Base-by-base conservation (phyloP, 2,329 filamentous ascomycete species). In the Lecanoromycetidae sp. region DNA sequence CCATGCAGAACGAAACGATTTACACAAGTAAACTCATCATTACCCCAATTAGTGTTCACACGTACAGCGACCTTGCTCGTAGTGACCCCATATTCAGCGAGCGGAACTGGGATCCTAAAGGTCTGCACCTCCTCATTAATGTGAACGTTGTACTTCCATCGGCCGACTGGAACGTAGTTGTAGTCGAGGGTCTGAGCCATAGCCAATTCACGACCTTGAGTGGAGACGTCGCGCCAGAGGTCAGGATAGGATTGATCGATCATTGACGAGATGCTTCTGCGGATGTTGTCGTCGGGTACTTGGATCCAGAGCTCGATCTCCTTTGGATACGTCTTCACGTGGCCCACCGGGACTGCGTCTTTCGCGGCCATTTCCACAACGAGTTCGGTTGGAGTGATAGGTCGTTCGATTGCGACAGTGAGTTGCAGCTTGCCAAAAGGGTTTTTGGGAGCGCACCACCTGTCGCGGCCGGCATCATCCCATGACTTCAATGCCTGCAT, bases 301-400 rank as follows among this genome's bases (percentile, higher is more conserved):
- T 71, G 68, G 4, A 73, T 79, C 72, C 82, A 85, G 7, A 90
- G 61, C 59, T 90, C 84, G 48, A 90, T 75, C 2, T 81, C 70
- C 43, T 67, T 71, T 0, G 85, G 85, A 26, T 79, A 78, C 1
- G 79, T 67, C n/a, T 60, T 56, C 38, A 45, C 49, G 12, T 67
- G 71, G 0, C 80, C 75, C 38, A 81, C 72, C 6, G 79, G 68
- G 0, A 79, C 81, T 2, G 78, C 77, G 1, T 69, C 68, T 5
- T 72, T 71, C 2, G 77, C 67, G 47, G 86, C 79, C 60, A 88
- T 82, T 58, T 90, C 84, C 35, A 90, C 62, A 1, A 84, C 77
- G 1, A 90, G 59, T 55, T 86, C 74, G 55, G 80, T 75, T 0
- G 84, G 82, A 25, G 80, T 70, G 47, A 88, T 71, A 5, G 65